These are phyloP conservation scores for Carex cristatella DNA, from an alignment of 176 grass and related monocot genomes.

Conservation along the genomic window DNA sequence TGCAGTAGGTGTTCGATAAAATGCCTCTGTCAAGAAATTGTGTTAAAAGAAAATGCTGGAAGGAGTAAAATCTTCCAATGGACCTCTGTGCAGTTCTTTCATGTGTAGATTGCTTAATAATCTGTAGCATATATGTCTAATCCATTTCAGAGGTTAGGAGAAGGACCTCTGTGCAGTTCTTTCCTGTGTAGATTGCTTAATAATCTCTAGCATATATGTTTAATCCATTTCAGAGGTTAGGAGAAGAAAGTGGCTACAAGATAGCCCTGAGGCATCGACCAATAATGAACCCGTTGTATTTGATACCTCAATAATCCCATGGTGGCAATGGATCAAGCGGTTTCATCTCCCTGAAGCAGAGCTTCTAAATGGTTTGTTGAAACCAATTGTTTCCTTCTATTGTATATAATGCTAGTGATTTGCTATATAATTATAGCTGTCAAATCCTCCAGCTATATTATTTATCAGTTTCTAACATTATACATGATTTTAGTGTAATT, in stretches of 20 bases:
- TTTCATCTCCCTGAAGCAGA: conserved; percentile 98
- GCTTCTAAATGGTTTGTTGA: conserved; percentile 79
- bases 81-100: background rate
- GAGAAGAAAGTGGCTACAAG: conserved; percentile 91
- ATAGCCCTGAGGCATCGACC: conserved; percentile 66
- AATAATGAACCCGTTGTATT: conserved; percentile 56
- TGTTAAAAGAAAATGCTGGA: background rate
- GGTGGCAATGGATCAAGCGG: conserved; percentile 88
- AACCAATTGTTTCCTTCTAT: conserved; percentile 1
- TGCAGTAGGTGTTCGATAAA: background rate
- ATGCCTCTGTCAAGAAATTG: background rate
- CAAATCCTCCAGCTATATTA: background rate
- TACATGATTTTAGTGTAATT: background rate
- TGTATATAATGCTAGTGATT: background rate
- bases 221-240: conserved; percentile 69
- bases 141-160: conserved; percentile 80
- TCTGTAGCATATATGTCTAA: background rate
- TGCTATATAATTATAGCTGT: too few species aligned
- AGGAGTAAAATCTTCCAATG: background rate
- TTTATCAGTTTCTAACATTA: background rate
- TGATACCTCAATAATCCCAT: conserved; percentile 76
- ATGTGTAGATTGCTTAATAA: background rate
- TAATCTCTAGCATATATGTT: background rate
- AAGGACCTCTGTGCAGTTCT: conserved; percentile 8
- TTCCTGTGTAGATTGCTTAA: background rate